phyloP scores from a whole-genome alignment of 495 filamentous ascomycete species.

The Aspergillus nanangensis region DNA sequence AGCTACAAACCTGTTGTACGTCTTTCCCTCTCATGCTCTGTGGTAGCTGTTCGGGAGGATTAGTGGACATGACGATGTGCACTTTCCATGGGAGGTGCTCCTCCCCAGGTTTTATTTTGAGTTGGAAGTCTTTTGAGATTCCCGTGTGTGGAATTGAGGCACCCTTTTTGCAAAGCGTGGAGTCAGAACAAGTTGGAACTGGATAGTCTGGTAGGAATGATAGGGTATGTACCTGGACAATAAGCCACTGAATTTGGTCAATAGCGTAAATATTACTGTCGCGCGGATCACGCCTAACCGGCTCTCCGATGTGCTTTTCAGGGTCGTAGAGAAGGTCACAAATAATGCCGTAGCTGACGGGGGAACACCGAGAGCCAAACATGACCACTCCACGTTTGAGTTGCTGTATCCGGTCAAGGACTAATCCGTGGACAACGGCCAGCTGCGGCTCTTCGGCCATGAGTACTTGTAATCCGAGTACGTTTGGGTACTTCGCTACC shows the following conservation, averaged over 20 bases:
- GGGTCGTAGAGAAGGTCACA: slow-evolving; percentile 44
- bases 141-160: slow-evolving; percentile 29
- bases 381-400: slow-evolving; percentile 36
- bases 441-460: slow-evolving; percentile 54
- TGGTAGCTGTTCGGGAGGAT: slow-evolving; percentile 36
- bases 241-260: slow-evolving; percentile 54
- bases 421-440: slow-evolving; percentile 52
- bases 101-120: slow-evolving; percentile 39
- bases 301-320: slow-evolving; percentile 36
- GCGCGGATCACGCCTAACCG: slow-evolving; percentile 35
- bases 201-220: neutral
- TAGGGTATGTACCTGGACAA: slow-evolving; percentile 37
- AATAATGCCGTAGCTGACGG: slow-evolving; percentile 54
- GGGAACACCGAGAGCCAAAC: slow-evolving; percentile 44
- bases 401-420: slow-evolving; percentile 49
- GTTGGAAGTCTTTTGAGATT: slow-evolving; percentile 36
- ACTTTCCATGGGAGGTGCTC: slow-evolving; percentile 38
- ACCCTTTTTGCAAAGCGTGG: slow-evolving; percentile 22
- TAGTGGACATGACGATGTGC: slow-evolving; percentile 44
- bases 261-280: slow-evolving; percentile 44
- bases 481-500: slow-evolving; percentile 25
- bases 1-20: slow-evolving; percentile 19
- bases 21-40: slow-evolving; percentile 32
- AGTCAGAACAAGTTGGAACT: neutral
- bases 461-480: slow-evolving; percentile 38